Percentiles rank a stretch among this genome's conserved stretches.
phyloP scores from a whole-genome alignment of 2,329 filamentous ascomycete genomes.

The Biscogniauxia marginata region DNA sequence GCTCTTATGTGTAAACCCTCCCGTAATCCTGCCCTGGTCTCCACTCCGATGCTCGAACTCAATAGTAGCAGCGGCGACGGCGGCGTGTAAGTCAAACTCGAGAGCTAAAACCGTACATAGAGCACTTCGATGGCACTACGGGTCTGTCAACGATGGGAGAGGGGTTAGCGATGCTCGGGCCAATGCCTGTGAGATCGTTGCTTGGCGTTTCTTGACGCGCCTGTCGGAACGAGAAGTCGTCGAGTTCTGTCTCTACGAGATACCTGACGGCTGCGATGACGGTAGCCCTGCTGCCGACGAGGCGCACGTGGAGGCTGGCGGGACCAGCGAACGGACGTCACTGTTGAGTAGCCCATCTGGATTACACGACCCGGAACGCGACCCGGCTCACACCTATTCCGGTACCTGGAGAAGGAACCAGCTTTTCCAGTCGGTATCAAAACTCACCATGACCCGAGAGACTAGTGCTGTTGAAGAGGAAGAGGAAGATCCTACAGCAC shows the following conservation, averaged over 20 bases:
- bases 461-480: conserved; percentile 43
- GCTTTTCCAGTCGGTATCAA: conserved; percentile 54
- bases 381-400: conserved; percentile 28
- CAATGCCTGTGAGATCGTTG: conserved; percentile 76
- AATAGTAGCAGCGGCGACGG: too few relatives aligned
- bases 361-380: conserved; percentile 25
- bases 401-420: conserved; percentile 48
- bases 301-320: conserved; percentile 35
- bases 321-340: conserved; percentile 48
- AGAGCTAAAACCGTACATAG: conserved; percentile 39
- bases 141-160: conserved; percentile 60
- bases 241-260: conserved; percentile 71
- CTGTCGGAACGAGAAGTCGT: conserved; percentile 72
- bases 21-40: not conserved
- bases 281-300: conserved; percentile 21
- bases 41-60: too few relatives aligned
- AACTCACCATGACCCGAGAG: conserved; percentile 50
- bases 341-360: conserved; percentile 38
- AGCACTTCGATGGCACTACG: conserved; percentile 73
- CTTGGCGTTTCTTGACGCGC: conserved; percentile 72
- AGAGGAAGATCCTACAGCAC: conserved; percentile 62
- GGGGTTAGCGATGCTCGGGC: conserved; percentile 68
- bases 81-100: not conserved
- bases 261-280: conserved; percentile 47
- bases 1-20: not conserved